Base-by-base conservation (phyloP, 441 rosid genomes). In the Pelargonium myrrhifolium region DNA sequence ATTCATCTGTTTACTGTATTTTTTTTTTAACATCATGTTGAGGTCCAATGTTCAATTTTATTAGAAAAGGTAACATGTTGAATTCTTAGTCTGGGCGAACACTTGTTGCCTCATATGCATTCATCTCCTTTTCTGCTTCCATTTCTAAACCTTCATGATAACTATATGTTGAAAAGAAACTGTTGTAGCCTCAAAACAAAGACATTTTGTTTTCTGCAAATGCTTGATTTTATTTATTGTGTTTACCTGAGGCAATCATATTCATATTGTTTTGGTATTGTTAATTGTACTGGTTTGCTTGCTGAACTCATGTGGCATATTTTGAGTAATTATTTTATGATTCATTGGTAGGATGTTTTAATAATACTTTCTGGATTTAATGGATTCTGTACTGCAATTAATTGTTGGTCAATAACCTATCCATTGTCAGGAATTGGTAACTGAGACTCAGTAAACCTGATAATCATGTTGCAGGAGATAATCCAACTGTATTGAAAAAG, bases 1-100 rank as follows among this genome's bases (percentile, higher is more conserved):
- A 18, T 67, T n/a, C 12, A 12, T 14, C 62, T 31, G 59, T 15
- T 67, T 71, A 45, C 24, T 20, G 31, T 58, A 28, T 47, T 28
- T 42, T 58, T 37, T 47, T 28, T 49, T 3, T 10, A 45, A 12
- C 14, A 18, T 28, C 4, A 62, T 51, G 15, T 55, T 6, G n/a
- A 43, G 18, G 62, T 18, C 39, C 26, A 69, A 12, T 12, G 14
- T 49, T 5, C n/a, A n/a, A 3, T n/a, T 49, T 49, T 49, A n/a
- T 49, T 49, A 49, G 55, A 49, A 49, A 6, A n/a, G n/a, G 55
- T 12, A 49, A 49, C 6, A n/a, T 49, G 55, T 11, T 49, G 6
- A 10, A 47, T 47, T 47, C 6, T 14, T 47, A 47, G 14, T 17
- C 14, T 12, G 53, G 1, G 17, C 4, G 5, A 3, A 11, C 14